Base-by-base conservation (phyloP, 495 filamentous ascomycete genomes). In the Massariosphaeria phaeospora region DNA sequence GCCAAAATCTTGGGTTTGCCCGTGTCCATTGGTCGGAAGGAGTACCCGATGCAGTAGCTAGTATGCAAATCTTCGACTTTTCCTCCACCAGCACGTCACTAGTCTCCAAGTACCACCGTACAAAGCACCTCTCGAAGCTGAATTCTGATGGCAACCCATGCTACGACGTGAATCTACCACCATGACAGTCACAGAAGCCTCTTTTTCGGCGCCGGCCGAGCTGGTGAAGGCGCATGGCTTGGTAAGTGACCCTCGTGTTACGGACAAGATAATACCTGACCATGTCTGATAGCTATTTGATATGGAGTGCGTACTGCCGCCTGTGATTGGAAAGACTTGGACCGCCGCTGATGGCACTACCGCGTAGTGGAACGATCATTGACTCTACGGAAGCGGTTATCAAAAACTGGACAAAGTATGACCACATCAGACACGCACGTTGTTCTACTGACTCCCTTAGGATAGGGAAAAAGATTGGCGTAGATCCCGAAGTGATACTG, bases 371-470 rank as follows among this genome's bases (percentile, higher is more conserved):
- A 24, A 89, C 85, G 39, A 88, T 89, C 55, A 84, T 89, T 55
- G 84, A 90, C 59, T 87, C 84, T 6, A 90, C 86, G 1, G 68
- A 74, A 33, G 93, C 93, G 11, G 90, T 98, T 31, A 80, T 88
- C 48, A 95, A 96, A 69, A 85, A 95, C 70, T 98, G 93, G 93
- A 76, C 86, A 57, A 76, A 79, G 87, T 91, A 72, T 74, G 78
- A 73, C 39, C 20, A n/a, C 59, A 57, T 29, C 41, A 29, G 25
- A 24, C 43, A 40, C 8, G n/a, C 33, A 3, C 3, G 9, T 27
- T 11, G 12, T 5, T 34, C 24, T 30, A 45, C 55, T 60, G 15
- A 59, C 20, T 6, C 25, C n/a, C 3, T 49, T 59, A 95, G 91
- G 31, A 79, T 95, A 65, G 90, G 84, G 42, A 78, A 79, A 6